These are phyloP conservation scores for Erodium chrysanthum DNA, from an alignment of 441 rosid genomes.

Conservation along the genomic window DNA sequence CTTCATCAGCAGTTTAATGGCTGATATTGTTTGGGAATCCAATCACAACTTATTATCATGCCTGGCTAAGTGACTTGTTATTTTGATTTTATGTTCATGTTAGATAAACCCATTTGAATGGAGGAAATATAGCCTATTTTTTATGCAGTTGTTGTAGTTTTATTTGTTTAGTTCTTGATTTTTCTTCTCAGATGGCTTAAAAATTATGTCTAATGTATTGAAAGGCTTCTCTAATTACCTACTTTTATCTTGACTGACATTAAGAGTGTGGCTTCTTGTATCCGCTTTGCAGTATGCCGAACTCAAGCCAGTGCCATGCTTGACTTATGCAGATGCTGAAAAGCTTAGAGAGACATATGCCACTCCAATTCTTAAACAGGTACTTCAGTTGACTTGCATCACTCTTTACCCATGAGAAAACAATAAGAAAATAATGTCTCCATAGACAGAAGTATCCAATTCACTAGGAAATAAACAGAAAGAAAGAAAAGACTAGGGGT, in stretches of 20 bases:
- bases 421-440: not conserved
- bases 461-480: not conserved
- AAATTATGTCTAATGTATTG: not conserved
- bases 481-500: not conserved
- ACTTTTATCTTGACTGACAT: not conserved
- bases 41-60: not conserved
- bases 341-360: slow-evolving; percentile 56
- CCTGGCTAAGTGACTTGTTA: not conserved
- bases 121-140: not conserved
- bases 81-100: not conserved
- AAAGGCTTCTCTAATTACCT: not conserved
- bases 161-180: no score
- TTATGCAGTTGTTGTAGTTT: not conserved
- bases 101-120: not conserved
- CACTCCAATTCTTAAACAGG: slow-evolving; percentile 90
- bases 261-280: slow-evolving; percentile 5
- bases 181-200: not conserved
- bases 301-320: slow-evolving; percentile 86
- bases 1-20: not conserved
- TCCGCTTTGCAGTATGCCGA: slow-evolving; percentile 66
- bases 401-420: not conserved
- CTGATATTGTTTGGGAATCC: not conserved
- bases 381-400: slow-evolving; percentile 18
- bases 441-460: not conserved
- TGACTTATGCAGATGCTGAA: slow-evolving; percentile 75